A percentile compares a stretch with the other conserved stretches of the same genome.
phyloP scores from a whole-genome alignment of 208 protist genomes.

The Borovskyia barvae region DNA sequence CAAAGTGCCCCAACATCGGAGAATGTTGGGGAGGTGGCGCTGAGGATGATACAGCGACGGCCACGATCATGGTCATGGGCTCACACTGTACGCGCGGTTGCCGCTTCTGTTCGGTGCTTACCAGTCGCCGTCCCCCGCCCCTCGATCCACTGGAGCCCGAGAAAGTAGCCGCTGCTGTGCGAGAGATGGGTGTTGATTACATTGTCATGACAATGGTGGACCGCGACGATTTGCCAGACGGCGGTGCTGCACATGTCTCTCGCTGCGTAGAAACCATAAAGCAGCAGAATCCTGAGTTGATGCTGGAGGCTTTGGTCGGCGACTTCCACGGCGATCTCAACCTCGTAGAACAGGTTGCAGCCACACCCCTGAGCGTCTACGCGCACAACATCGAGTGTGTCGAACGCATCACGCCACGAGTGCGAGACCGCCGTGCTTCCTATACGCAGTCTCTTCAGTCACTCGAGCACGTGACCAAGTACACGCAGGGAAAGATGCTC shows the following conservation, averaged over 20 bases:
- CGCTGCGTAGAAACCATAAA: conserved; percentile 92
- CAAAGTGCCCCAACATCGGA: conserved; percentile 98
- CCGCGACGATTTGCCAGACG: conserved; percentile 94
- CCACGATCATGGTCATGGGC: conserved; percentile 99
- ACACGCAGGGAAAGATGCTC: conserved; percentile 79
- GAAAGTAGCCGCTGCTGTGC: conserved; percentile 92
- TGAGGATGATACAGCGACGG: conserved; percentile 89
- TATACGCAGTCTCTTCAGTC: conserved; percentile 95
- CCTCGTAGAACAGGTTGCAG: conserved; percentile 86
- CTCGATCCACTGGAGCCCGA: conserved; percentile 94
- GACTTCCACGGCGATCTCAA: conserved; percentile 95
- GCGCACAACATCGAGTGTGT: conserved; percentile 99
- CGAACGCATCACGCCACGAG: conserved; percentile 88
- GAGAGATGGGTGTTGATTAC: conserved; percentile 97
- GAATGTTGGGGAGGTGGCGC: conserved; percentile 96
- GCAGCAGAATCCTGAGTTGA: conserved; percentile 54
- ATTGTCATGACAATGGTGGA: conserved; percentile 99
- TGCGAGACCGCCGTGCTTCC: conserved; percentile 94
- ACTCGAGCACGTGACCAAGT: conserved; percentile 90
- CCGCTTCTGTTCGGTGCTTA: conserved; percentile 98
- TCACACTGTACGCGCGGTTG: conserved; percentile 98
- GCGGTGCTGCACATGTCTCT: conserved; percentile 92
- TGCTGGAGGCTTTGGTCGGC: conserved; percentile 96
- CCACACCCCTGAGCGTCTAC: conserved; percentile 95
- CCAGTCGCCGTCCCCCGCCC: conserved; percentile 90